These are phyloP conservation scores for Eutrema salsugineum DNA, from an alignment of 441 rosid genomes.

Conservation along the genomic window DNA sequence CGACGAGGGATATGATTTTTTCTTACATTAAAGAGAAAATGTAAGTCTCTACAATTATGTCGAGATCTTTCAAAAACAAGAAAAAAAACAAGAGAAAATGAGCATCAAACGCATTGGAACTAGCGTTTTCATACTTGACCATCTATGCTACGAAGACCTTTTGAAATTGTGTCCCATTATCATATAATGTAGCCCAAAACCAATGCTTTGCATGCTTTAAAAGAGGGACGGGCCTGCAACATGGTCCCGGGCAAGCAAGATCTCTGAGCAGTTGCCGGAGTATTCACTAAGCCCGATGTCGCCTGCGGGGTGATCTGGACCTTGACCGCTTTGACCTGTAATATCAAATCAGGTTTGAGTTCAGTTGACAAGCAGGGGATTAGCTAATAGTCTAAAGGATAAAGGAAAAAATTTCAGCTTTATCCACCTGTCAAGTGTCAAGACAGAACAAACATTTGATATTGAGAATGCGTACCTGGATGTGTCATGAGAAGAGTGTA, in stretches of 20 bases:
- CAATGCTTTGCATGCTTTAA: too few relatives aligned
- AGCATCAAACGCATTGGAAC: too few relatives aligned
- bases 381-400: neutral
- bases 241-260: neutral
- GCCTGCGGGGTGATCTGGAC: constrained; percentile 72
- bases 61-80: too few relatives aligned
- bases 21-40: too few relatives aligned
- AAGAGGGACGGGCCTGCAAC: too few relatives aligned
- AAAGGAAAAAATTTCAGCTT: constrained; percentile 16
- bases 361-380: constrained; percentile 2
- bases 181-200: too few relatives aligned
- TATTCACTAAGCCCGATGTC: constrained; percentile 43
- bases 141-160: too few relatives aligned
- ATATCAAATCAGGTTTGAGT: constrained; percentile 7
- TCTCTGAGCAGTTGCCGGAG: neutral
- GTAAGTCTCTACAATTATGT: too few relatives aligned
- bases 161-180: too few relatives aligned
- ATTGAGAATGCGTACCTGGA: constrained; percentile 50
- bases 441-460: constrained; percentile 34
- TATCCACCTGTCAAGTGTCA: constrained; percentile 70
- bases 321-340: constrained; percentile 72
- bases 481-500: constrained; percentile 89
- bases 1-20: too few relatives aligned
- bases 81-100: too few relatives aligned
- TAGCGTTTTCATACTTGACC: too few relatives aligned